Conservation (phyloP, 1,139 yeast species). For the Taphrina communis region DNA sequence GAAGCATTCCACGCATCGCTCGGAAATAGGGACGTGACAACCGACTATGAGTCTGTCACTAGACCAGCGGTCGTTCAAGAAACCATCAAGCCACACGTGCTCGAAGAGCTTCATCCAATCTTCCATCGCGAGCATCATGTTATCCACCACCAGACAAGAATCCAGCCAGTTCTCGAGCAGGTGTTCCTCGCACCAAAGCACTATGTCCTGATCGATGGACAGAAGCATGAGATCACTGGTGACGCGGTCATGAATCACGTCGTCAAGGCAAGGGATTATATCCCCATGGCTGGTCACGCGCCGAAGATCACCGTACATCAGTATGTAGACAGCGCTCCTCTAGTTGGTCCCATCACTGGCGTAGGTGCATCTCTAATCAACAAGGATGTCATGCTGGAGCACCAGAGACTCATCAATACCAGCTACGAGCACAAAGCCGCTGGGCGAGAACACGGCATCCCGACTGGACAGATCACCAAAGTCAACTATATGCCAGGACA, state of each 20-base stretch:
- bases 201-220: conserved; percentile 38
- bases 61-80: conserved; percentile 36
- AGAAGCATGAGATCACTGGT: conserved; percentile 32
- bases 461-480: conserved; percentile 16
- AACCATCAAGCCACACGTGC: conserved; percentile 9
- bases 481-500: conserved; percentile 30
- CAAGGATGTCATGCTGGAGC: conserved; percentile 33
- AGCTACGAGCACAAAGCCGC: conserved; percentile 26
- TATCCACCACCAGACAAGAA: conserved; percentile 37
- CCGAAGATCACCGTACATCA: conserved; percentile 36
- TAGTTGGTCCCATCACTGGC: conserved; percentile 30
- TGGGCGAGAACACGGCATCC: conserved; percentile 16
- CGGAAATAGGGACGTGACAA: conserved; percentile 24
- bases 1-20: conserved; percentile 21
- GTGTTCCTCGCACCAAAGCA: conserved; percentile 32
- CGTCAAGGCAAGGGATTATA: conserved; percentile 30
- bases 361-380: conserved; percentile 38
- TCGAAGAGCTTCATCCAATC: conserved; percentile 23
- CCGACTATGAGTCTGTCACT: conserved; percentile 18
- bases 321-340: conserved; percentile 34
- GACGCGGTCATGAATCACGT: conserved; percentile 39
- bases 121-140: conserved; percentile 38
- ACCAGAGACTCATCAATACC: conserved; percentile 33
- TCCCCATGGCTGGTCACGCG: conserved; percentile 31
- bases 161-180: conserved; percentile 38